Conservation (phyloP, 805 yeast species). For the Limtongozyma cylindracea region DNA sequence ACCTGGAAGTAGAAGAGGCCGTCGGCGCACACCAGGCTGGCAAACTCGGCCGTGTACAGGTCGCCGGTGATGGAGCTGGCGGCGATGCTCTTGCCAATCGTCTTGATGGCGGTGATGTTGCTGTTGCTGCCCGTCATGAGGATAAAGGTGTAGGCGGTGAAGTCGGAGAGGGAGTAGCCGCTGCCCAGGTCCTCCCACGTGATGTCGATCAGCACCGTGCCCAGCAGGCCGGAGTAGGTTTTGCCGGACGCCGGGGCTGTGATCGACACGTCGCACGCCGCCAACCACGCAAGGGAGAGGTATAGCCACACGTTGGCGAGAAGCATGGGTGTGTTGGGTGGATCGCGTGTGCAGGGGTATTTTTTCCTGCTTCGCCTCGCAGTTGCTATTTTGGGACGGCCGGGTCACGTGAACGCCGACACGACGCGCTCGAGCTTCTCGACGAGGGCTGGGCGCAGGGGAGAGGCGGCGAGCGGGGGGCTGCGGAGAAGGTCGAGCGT, state of each 20-base stretch:
- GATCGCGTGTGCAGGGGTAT: too few species aligned
- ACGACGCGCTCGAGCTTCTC: too few species aligned
- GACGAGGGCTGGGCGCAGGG: too few species aligned
- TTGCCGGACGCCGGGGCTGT: slow-evolving; percentile 14
- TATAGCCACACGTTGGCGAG: too few species aligned
- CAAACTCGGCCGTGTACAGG: slow-evolving; percentile 16
- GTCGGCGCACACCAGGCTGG: slow-evolving; percentile 18
- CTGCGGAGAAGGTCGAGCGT: too few species aligned
- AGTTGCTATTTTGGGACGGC: too few species aligned
- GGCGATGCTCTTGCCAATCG: slow-evolving; percentile 32
- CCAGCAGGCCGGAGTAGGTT: slow-evolving; percentile 12
- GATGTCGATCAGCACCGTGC: slow-evolving; percentile 8
- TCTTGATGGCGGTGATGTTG: slow-evolving; percentile 19
- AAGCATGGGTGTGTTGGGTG: too few species aligned
- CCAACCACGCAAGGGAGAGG: too few species aligned
- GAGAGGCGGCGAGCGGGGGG: too few species aligned
- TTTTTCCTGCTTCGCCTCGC: too few species aligned
- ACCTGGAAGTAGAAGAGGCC: slow-evolving; percentile 63
- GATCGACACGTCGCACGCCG: slow-evolving; percentile 24
- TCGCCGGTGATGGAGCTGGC: slow-evolving; percentile 6
- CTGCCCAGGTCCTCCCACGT: slow-evolving; percentile 29
- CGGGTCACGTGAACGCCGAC: too few species aligned
- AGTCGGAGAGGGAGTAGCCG: slow-evolving; percentile 15
- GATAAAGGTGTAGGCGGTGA: slow-evolving; percentile 19
- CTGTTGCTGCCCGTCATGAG: slow-evolving; percentile 48